Evolutionary conservation across 805 yeast species (phyloP).

Genomic region (Nakazawaea pomicola): DNA sequence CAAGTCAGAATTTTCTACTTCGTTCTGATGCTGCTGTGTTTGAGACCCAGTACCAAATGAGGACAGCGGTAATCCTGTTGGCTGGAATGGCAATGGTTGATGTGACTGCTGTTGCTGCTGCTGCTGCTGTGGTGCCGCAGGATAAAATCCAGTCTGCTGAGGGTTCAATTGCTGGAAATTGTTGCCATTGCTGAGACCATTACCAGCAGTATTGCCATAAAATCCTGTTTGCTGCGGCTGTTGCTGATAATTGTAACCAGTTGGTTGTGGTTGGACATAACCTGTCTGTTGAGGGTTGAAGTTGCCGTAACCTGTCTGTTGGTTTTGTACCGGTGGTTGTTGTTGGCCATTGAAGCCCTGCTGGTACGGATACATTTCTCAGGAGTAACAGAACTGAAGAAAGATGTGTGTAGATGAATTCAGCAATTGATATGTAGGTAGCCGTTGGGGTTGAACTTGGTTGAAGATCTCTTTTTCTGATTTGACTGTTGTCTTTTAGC

Average conservation of each 20-base stretch:
- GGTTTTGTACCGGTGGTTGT: slow-evolving; percentile 24
- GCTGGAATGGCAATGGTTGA: slow-evolving; percentile 18
- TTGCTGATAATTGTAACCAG: slow-evolving; percentile 20
- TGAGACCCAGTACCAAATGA: slow-evolving; percentile 14
- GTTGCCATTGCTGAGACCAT: slow-evolving; percentile 22
- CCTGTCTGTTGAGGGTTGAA: slow-evolving; percentile 4
- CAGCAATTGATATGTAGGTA: not conserved
- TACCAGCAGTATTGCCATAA: slow-evolving; percentile 27
- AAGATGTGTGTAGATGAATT: too few species aligned
- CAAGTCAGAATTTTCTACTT: slow-evolving; percentile 48
- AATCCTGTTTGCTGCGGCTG: slow-evolving; percentile 28
- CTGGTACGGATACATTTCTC: slow-evolving; percentile 11
- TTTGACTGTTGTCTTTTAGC: not conserved
- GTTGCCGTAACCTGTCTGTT: slow-evolving; percentile 20
- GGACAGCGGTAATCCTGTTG: slow-evolving; percentile 14
- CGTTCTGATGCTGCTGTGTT: slow-evolving; percentile 27
- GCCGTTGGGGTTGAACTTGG: too few species aligned
- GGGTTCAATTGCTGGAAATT: slow-evolving; percentile 16
- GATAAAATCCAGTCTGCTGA: slow-evolving; percentile 23
- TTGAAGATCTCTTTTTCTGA: not conserved
- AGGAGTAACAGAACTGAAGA: too few species aligned
- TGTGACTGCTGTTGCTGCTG: slow-evolving; percentile 17
- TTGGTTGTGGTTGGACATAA: slow-evolving; percentile 8
- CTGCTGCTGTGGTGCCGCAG: too few species aligned
- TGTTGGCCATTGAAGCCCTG: slow-evolving; percentile 4